A percentile compares a stretch with the other conserved stretches of the same genome.
phyloP scores from a whole-genome alignment of 371 early-diverging fungal genomes.

The Mucor sp. region DNA sequence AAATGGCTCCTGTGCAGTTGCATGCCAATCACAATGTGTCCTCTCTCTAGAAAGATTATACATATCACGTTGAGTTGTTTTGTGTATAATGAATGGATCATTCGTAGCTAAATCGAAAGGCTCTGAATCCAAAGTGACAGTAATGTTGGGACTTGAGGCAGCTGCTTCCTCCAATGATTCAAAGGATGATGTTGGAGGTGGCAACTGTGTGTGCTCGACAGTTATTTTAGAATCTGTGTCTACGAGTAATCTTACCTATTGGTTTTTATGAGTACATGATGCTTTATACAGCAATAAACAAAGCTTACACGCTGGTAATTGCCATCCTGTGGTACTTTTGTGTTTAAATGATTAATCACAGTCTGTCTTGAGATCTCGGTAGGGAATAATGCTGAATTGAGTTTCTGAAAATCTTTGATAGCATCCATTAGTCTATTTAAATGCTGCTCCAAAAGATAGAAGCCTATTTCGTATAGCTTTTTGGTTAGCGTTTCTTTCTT shows the following conservation, averaged over 20 bases:
- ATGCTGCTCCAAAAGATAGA: slow-evolving; percentile 13
- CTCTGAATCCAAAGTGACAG: slow-evolving; percentile 43
- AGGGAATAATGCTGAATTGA: slow-evolving; percentile 20
- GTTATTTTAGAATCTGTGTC: slow-evolving; percentile 35
- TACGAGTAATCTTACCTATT: slow-evolving; percentile 53
- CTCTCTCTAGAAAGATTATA: slow-evolving; percentile 55
- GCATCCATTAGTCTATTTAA: not conserved
- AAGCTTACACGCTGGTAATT: slow-evolving; percentile 39
- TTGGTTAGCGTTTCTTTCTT: not conserved
- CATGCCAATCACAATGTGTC: slow-evolving; percentile 34
- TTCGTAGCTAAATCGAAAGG: slow-evolving; percentile 22
- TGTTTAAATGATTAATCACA: slow-evolving; percentile 28
- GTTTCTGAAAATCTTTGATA: slow-evolving; percentile 10
- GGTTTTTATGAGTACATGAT: not conserved
- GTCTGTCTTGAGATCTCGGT: slow-evolving; percentile 35
- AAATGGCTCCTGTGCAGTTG: slow-evolving; percentile 32
- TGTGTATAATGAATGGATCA: slow-evolving; percentile 55
- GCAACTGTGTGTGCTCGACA: slow-evolving; percentile 45
- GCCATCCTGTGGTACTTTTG: slow-evolving; percentile 28
- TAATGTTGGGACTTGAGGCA: not conserved
- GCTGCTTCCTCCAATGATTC: slow-evolving; percentile 17
- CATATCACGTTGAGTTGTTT: slow-evolving; percentile 58
- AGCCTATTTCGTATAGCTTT: slow-evolving; percentile 5
- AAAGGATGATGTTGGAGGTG: slow-evolving; percentile 2
- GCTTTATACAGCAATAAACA: not conserved